Conservation (phyloP, 345 rosid genomes). For the Syzygium jambos region DNA sequence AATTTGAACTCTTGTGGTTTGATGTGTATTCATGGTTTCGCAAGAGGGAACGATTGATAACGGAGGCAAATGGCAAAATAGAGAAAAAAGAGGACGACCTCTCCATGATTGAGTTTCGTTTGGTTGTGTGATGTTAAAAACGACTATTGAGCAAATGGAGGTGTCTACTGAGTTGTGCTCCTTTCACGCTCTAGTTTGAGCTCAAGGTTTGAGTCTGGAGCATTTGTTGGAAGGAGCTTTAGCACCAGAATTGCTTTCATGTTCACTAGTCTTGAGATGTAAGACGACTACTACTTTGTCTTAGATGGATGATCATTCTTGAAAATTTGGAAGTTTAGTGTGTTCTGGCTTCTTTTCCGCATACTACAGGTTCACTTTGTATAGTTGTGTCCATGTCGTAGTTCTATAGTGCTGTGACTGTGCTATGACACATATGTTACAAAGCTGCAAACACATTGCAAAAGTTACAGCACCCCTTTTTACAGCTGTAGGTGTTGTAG, state of each 20-base stretch:
- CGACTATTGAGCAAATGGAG: background rate
- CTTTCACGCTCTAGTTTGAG: background rate
- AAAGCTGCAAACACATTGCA: background rate
- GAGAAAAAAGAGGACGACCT: background rate
- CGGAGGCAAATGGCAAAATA: background rate
- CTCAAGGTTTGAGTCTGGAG: background rate
- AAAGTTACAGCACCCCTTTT: background rate
- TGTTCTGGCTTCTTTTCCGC: background rate
- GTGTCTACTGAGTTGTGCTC: background rate
- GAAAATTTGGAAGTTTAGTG: background rate
- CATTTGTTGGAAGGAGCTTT: background rate
- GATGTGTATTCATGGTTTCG: background rate
- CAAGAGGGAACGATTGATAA: background rate
- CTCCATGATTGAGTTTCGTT: background rate
- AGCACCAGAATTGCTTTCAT: background rate
- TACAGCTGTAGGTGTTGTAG: background rate
- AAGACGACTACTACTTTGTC: background rate
- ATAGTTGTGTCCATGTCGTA: background rate
- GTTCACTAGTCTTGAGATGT: background rate
- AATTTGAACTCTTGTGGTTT: background rate
- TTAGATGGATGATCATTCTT: background rate
- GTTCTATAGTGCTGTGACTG: background rate
- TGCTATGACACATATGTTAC: background rate
- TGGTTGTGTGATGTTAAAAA: background rate
- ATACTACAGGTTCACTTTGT: background rate